Base-by-base conservation (phyloP, 345 rosid species). In the Kandelia obovata region DNA sequence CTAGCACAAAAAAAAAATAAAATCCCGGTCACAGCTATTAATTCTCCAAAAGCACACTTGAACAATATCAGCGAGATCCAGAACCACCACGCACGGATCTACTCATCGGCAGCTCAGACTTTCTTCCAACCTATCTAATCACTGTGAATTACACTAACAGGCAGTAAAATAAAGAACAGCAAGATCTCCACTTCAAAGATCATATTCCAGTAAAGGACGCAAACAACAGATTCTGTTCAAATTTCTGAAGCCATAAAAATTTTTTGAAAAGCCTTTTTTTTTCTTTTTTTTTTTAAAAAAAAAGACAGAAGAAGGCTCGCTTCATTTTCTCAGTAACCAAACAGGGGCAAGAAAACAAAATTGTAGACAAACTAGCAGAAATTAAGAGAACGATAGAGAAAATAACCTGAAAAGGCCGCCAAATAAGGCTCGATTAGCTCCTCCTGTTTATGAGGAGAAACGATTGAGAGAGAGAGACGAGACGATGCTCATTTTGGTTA, bases 301-400 rank as follows among this genome's bases (percentile, higher is more conserved):
- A 32, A 51, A 11, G 13, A 39, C 47, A 11, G 4, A 9, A 43
- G 49, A 43, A 11, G 17, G 23, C 3, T n/a, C 2, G 20, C 27
- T 17, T 16, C 59, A 65, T 65, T 65, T 52, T 53, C 69, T 32
- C 21, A 19, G 68, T 25, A 49, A 37, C 43, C 68, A 51, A 65
- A 51, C 67, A 51, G 51, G 10, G 19, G 6, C 13, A 2, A 8
- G 19, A 62, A 62, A 62, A 9, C 1, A 2, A 11, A 6, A 62
- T 39, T 52, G 34, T 5, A 19, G n/a, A 13, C 0, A 27, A 31
- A 9, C 4, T 15, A 32, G 16, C 5, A 31, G 5, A 30, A 30
- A 47, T 53, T 37, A 5, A 53, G 26, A 23, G 9, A 37, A 9
- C 20, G 23, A 27, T 13, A 30, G 4, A 59, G 62, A 5, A 19